These are phyloP conservation scores for Rhodofomes roseus DNA, from an alignment of 1,284 basidiomycete genomes.

Conservation along the genomic window DNA sequence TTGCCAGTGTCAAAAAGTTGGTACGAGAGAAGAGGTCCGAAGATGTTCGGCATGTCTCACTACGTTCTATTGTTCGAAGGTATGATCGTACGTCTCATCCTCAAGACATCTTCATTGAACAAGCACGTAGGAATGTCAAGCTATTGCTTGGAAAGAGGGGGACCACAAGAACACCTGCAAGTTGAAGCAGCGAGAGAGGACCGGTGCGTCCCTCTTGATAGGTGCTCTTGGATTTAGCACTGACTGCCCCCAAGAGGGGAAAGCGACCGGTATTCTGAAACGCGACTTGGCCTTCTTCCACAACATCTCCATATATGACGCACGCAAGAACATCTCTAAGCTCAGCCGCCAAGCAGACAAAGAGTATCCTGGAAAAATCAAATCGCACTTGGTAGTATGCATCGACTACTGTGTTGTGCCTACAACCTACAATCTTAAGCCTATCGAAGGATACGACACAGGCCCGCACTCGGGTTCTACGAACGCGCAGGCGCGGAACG, in stretches of 20 bases:
- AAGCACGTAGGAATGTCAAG: conserved; percentile 28
- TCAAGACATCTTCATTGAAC: background rate
- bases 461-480: conserved; percentile 15
- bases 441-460: conserved; percentile 24
- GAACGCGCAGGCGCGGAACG: conserved; percentile 32
- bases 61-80: conserved; percentile 37
- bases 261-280: conserved; percentile 30
- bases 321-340: conserved; percentile 24
- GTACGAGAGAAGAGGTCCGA: conserved; percentile 30
- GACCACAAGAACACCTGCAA: conserved; percentile 37
- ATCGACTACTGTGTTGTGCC: conserved; percentile 33
- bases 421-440: conserved; percentile 22
- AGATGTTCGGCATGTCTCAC: conserved; percentile 33
- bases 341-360: conserved; percentile 25
- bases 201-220: conserved; percentile 22
- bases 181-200: conserved; percentile 33
- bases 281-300: conserved; percentile 33
- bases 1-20: conserved; percentile 34
- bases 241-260: conserved; percentile 25
- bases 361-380: conserved; percentile 22
- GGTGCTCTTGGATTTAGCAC: background rate
- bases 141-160: conserved; percentile 33
- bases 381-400: conserved; percentile 25
- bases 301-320: conserved; percentile 30
- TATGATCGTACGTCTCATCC: background rate